Conservation (phyloP, 371 early-diverging fungal species). For the Smittium culicis region DNA sequence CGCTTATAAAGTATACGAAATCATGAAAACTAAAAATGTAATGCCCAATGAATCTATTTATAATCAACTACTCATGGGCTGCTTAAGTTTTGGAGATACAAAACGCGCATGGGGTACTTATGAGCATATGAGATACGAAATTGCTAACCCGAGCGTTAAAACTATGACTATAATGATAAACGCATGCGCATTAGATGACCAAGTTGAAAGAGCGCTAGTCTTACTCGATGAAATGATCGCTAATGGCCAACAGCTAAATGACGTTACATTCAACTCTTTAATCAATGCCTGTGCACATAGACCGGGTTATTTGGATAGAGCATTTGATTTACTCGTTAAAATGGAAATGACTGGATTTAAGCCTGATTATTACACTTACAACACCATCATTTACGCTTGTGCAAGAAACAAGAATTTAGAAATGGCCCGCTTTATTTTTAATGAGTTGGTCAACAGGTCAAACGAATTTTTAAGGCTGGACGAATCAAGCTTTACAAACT, state of each 20-base stretch:
- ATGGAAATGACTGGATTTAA: slow-evolving; percentile 68
- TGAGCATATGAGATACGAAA: slow-evolving; percentile 69
- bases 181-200: slow-evolving; percentile 64
- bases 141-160: slow-evolving; percentile 60
- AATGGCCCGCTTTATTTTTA: slow-evolving; percentile 45
- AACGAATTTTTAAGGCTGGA: slow-evolving; percentile 15
- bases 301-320: slow-evolving; percentile 63
- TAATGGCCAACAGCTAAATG: slow-evolving; percentile 49
- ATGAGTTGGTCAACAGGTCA: slow-evolving; percentile 37
- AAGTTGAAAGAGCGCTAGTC: slow-evolving; percentile 68
- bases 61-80: slow-evolving; percentile 68
- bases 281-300: slow-evolving; percentile 73
- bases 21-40: slow-evolving; percentile 44
- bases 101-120: slow-evolving; percentile 80
- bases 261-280: slow-evolving; percentile 69
- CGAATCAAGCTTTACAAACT: slow-evolving; percentile 38
- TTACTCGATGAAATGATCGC: slow-evolving; percentile 69
- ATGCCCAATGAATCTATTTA: slow-evolving; percentile 48
- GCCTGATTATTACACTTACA: slow-evolving; percentile 64
- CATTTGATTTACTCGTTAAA: slow-evolving; percentile 62
- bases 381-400: slow-evolving; percentile 61
- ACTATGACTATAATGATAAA: slow-evolving; percentile 78
- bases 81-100: slow-evolving; percentile 48
- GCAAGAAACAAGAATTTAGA: slow-evolving; percentile 47
- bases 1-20: slow-evolving; percentile 56